Conservation (phyloP, 371 early-diverging fungal genomes). For the Mortierella sp. region DNA sequence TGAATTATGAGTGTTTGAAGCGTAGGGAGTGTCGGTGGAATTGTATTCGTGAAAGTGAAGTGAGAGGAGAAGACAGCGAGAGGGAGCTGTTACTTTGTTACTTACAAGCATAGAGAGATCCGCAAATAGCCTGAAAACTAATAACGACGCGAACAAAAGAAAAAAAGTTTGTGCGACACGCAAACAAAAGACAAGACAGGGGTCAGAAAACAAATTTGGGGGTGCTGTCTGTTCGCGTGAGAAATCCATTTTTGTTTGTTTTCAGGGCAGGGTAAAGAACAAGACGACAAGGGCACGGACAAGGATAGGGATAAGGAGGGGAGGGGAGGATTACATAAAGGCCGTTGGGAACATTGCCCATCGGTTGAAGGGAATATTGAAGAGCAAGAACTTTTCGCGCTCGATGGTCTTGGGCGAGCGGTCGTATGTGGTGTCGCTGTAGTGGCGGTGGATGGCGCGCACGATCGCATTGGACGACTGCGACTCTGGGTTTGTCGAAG, state of each 20-base stretch:
- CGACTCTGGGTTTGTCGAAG: constrained; percentile 2
- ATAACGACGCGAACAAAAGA: neutral
- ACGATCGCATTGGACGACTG: constrained; percentile 25
- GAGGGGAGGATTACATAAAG: constrained; percentile 31
- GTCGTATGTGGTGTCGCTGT: constrained; percentile 41
- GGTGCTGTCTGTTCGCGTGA: no score
- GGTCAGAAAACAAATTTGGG: neutral
- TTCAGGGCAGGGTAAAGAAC: neutral
- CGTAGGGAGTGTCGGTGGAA: neutral
- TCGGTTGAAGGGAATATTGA: constrained; percentile 47
- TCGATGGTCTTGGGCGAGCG: constrained; percentile 38
- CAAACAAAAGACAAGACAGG: neutral
- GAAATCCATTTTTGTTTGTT: neutral
- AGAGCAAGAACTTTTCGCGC: constrained; percentile 36
- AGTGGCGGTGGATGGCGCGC: constrained; percentile 45
- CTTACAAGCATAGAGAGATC: constrained; percentile 56
- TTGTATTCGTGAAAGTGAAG: neutral
- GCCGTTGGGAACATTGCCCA: constrained; percentile 57
- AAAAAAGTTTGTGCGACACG: neutral
- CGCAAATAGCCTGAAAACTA: constrained; percentile 58
- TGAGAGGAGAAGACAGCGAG: no score
- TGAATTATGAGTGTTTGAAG: neutral
- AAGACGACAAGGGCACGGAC: neutral
- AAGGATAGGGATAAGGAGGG: neutral
- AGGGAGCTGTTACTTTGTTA: neutral